Conservation (phyloP, 2,329 filamentous ascomycete species). For the Rhynchosporium agropyri region DNA sequence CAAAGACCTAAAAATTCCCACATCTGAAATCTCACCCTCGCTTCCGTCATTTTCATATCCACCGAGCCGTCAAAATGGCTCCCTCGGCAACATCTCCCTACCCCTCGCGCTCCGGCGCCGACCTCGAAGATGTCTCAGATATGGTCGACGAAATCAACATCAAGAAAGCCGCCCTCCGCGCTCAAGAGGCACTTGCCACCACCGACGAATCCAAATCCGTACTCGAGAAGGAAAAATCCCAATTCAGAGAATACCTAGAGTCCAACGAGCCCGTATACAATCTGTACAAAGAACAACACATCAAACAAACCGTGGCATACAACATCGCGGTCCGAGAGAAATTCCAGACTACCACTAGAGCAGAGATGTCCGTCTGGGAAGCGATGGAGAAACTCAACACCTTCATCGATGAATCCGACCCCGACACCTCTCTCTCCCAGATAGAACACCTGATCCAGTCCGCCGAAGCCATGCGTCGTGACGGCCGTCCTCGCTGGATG, state of each 20-base stretch:
- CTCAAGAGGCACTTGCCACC: constrained; percentile 38
- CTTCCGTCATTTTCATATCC: not conserved
- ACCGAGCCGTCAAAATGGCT: constrained; percentile 29
- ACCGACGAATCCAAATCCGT: constrained; percentile 68
- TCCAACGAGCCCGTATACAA: constrained; percentile 83
- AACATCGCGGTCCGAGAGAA: constrained; percentile 78
- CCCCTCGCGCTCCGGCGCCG: constrained; percentile 32
- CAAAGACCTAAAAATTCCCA: not conserved
- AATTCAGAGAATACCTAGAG: constrained; percentile 81
- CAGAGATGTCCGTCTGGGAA: constrained; percentile 82
- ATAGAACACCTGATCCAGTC: constrained; percentile 89
- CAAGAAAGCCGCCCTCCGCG: constrained; percentile 47
- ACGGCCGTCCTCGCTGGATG: constrained; percentile 83
- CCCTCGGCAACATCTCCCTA: constrained; percentile 35
- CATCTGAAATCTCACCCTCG: not conserved
- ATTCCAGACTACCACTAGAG: constrained; percentile 66
- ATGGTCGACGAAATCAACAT: constrained; percentile 59
- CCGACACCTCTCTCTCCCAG: constrained; percentile 83
- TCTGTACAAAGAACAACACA: constrained; percentile 77
- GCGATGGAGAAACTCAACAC: constrained; percentile 93
- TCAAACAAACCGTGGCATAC: constrained; percentile 78
- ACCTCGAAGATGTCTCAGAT: constrained; percentile 50
- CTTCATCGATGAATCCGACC: constrained; percentile 87
- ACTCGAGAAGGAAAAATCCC: constrained; percentile 73
- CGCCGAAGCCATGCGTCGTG: constrained; percentile 84